Evolutionary conservation across 495 filamentous ascomycete genomes (phyloP).

Genomic region (Aspergillus hancockii): DNA sequence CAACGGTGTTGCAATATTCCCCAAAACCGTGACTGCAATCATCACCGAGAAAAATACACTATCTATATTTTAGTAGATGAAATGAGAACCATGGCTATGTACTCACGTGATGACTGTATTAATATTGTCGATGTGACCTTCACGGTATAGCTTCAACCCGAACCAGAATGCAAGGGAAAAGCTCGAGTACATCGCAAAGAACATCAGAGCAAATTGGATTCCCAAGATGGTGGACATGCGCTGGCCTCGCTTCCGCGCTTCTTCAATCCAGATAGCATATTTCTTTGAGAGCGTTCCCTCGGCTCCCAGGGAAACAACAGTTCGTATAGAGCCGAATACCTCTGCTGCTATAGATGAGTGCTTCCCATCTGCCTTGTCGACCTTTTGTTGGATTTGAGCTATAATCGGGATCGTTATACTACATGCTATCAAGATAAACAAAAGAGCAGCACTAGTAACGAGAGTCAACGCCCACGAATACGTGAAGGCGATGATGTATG

Average conservation of each 20-base stretch:
- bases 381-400: conserved; percentile 35
- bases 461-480: conserved; percentile 52
- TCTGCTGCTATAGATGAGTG: conserved; percentile 50
- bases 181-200: conserved; percentile 46
- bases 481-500: conserved; percentile 51
- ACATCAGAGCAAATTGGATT: conserved; percentile 31
- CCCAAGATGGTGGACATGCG: conserved; percentile 27
- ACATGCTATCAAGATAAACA: conserved; percentile 39
- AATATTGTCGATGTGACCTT: conserved; percentile 37
- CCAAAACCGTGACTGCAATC: conserved; percentile 29
- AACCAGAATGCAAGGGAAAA: conserved; percentile 56
- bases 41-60: conserved; percentile 52
- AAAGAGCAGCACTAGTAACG: conserved; percentile 38
- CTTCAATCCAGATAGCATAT: conserved; percentile 55
- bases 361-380: conserved; percentile 29
- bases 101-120: conserved; percentile 54
- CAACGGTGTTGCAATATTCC: conserved; percentile 39
- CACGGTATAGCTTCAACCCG: conserved; percentile 42
- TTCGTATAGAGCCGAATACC: conserved; percentile 49
- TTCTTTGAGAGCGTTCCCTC: conserved; percentile 36
- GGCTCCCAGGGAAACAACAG: conserved; percentile 56
- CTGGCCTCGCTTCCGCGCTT: conserved; percentile 55
- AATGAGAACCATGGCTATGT: background rate
- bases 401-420: conserved; percentile 38
- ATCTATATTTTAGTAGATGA: conserved; percentile 10